A percentile compares a stretch with the other conserved stretches of the same genome.
Evolutionary conservation across 2,329 filamentous ascomycete genomes (phyloP).

Genomic region (Hypoxylon sp.): DNA sequence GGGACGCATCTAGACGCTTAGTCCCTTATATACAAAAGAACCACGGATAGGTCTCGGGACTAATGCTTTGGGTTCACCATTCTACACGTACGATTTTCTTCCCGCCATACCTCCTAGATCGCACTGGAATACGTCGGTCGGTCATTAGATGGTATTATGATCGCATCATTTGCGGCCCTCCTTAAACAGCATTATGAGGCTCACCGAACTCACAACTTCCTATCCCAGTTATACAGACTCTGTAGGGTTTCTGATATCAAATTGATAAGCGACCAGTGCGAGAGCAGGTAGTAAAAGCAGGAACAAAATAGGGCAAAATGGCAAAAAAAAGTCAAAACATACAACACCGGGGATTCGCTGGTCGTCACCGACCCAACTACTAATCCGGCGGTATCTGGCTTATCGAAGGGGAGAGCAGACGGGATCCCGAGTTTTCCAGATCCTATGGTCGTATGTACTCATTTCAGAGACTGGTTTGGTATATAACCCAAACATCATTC

Average conservation of each 20-base stretch:
- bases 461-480: neutral
- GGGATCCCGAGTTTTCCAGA: slow-evolving; percentile 1
- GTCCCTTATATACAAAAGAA: neutral
- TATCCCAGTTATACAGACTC: neutral
- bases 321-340: neutral
- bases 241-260: neutral
- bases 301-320: neutral
- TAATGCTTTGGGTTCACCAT: neutral
- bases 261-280: neutral
- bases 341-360: slow-evolving; percentile 5
- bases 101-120: neutral
- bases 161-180: neutral
- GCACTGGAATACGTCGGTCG: neutral
- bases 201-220: neutral
- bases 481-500: neutral
- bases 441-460: neutral
- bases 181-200: neutral
- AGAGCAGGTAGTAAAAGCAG: neutral
- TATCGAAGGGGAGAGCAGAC: neutral
- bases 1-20: neutral
- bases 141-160: neutral
- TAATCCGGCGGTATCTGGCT: neutral
- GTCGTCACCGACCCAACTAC: slow-evolving; percentile 1
- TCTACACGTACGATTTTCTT: neutral
- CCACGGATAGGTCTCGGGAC: neutral